Percentiles rank a stretch among this genome's conserved stretches.
These are phyloP conservation scores for Hanseniaspora hatyaiensis DNA, from an alignment of 805 yeast genomes.

Conservation along the genomic window DNA sequence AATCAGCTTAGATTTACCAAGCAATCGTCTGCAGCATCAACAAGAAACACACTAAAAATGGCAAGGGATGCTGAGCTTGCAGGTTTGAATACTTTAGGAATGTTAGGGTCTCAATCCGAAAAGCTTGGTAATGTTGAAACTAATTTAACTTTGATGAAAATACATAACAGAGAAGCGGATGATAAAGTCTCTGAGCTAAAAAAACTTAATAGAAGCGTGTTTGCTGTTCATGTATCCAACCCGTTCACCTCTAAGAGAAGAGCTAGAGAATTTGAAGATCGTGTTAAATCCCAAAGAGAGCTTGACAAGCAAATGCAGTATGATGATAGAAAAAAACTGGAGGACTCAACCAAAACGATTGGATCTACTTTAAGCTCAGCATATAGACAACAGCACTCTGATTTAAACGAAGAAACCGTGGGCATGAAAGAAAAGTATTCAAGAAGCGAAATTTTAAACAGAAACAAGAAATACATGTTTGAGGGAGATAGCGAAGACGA, in stretches of 20 bases:
- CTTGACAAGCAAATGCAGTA: conserved; percentile 54
- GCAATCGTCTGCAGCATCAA: conserved; percentile 73
- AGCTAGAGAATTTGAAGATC: conserved; percentile 60
- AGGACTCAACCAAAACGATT: conserved; percentile 57
- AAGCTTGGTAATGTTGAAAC: conserved; percentile 69
- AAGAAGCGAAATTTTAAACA: conserved; percentile 32
- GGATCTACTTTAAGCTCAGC: conserved; percentile 47
- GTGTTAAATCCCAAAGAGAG: conserved; percentile 48
- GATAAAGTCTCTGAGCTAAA: conserved; percentile 70
- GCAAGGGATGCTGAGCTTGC: conserved; percentile 62
- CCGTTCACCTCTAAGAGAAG: conserved; percentile 81
- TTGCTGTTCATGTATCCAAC: conserved; percentile 68
- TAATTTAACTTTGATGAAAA: conserved; percentile 61
- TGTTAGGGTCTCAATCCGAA: conserved; percentile 90
- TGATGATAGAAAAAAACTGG: conserved; percentile 45
- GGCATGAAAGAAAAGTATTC: conserved; percentile 28
- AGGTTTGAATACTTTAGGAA: conserved; percentile 74
- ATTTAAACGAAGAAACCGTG: conserved; percentile 25
- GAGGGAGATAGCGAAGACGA: conserved; percentile 91
- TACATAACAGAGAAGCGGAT: conserved; percentile 72
- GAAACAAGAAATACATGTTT: conserved; percentile 62
- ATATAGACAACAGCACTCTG: conserved; percentile 22
- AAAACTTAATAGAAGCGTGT: conserved; percentile 66
- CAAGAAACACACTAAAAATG: conserved; percentile 67
- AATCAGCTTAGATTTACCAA: conserved; percentile 73